Conservation (phyloP, 495 filamentous ascomycete genomes). For the Trichoderma erinaceum region DNA sequence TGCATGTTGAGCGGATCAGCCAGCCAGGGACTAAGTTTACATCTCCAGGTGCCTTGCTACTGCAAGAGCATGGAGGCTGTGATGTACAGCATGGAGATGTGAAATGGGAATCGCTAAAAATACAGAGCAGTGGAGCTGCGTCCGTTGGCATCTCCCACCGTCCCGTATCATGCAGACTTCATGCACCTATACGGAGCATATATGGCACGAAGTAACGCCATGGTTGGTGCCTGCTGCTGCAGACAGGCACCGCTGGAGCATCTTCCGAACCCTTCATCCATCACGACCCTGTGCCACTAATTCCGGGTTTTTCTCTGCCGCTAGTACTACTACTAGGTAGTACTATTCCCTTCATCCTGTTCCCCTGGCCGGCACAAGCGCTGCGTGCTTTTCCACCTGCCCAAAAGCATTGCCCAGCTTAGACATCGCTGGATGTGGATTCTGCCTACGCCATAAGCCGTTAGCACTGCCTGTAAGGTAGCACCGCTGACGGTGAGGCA, state of each 20-base stretch:
- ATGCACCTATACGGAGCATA: slow-evolving; percentile 14
- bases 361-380: background rate
- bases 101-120: no score
- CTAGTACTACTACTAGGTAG: no score
- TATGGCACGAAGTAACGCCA: no score
- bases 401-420: background rate
- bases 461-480: slow-evolving; percentile 5
- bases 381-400: slow-evolving; percentile 7
- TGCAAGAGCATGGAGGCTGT: no score
- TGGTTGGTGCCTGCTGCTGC: no score
- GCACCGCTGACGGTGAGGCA: slow-evolving; percentile 4
- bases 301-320: no score
- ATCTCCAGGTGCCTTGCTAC: no score
- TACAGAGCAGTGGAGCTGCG: background rate
- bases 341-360: background rate
- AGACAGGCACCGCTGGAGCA: no score
- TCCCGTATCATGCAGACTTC: background rate
- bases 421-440: background rate
- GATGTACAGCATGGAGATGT: no score
- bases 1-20: background rate
- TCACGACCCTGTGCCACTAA: no score
- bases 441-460: background rate
- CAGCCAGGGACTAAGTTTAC: no score
- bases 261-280: no score
- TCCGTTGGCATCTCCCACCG: slow-evolving; percentile 4